Evolutionary conservation across 257 asterid species (phyloP).

Genomic region (Scutellaria barbata): DNA sequence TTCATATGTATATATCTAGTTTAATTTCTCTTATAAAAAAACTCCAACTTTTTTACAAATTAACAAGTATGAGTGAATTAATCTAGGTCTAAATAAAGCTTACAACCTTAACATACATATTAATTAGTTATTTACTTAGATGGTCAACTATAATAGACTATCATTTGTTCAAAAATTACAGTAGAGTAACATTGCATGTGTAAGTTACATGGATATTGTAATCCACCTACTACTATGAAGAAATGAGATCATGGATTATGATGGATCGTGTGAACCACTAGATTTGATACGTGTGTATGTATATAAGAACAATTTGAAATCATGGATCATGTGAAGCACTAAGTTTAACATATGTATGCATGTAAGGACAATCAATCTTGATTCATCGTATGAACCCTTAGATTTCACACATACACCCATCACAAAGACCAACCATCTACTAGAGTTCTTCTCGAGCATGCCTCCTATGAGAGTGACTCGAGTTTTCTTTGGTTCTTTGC

Average conservation of each 20-base stretch:
- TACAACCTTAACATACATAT: too few species aligned
- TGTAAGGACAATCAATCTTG: conserved; percentile 15
- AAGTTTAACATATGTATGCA: conserved; percentile 33
- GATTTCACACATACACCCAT: conserved; percentile 33
- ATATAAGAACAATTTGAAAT: conserved; percentile 1
- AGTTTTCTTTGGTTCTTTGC: conserved; percentile 19
- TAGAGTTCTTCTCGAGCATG: conserved; percentile 23
- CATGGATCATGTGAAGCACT: conserved; percentile 29
- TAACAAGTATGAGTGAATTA: too few species aligned
- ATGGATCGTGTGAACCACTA: conserved; percentile 28
- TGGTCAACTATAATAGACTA: too few species aligned
- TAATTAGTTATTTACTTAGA: too few species aligned
- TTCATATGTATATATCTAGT: too few species aligned
- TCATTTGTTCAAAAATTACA: too few species aligned
- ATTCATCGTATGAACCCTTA: conserved; percentile 33
- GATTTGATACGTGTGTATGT: conserved; percentile 34
- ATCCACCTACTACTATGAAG: conserved; percentile 38
- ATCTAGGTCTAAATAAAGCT: too few species aligned
- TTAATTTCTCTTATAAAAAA: too few species aligned
- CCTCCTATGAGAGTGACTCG: conserved; percentile 33
- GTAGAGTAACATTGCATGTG: conserved; percentile 31
- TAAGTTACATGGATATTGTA: conserved; percentile 41
- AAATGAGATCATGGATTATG: conserved; percentile 18
- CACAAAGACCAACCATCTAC: conserved; percentile 13
- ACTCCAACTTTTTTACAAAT: too few species aligned